phyloP scores from a whole-genome alignment of 164 flowering plant species.

The Piper longum region DNA sequence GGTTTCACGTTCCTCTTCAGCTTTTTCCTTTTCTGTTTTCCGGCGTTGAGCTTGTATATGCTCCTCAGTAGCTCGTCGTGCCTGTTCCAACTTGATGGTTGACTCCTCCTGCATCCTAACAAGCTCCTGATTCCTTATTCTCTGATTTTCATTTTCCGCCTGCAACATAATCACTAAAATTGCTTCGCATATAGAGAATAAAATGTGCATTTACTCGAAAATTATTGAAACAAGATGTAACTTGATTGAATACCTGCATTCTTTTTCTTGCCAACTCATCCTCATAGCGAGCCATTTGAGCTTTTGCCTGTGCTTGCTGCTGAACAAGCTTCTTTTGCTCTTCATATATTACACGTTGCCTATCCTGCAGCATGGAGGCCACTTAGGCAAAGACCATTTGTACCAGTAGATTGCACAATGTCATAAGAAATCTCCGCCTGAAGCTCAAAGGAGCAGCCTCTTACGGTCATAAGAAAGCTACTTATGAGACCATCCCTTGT shows the following conservation, averaged over 20 bases:
- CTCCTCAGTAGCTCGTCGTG: constrained; percentile 73
- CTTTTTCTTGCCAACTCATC: constrained; percentile 93
- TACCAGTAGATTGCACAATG: not conserved
- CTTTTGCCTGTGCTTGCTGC: constrained; percentile 73
- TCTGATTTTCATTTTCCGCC: constrained; percentile 85
- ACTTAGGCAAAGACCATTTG: not conserved
- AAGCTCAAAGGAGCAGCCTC: not conserved
- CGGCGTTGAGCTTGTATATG: constrained; percentile 81
- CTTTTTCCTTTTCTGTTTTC: constrained; percentile 77
- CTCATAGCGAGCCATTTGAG: constrained; percentile 70
- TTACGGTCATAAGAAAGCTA: too few relatives aligned
- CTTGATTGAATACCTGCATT: constrained; percentile 39
- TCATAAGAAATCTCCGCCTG: not conserved
- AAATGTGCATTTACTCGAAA: not conserved
- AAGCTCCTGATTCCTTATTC: constrained; percentile 67
- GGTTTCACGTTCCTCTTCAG: constrained; percentile 88
- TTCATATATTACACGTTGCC: constrained; percentile 56
- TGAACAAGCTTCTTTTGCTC: constrained; percentile 61
- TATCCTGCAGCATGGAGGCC: constrained; percentile 41
- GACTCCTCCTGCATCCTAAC: constrained; percentile 91
- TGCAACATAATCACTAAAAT: constrained; percentile 15
- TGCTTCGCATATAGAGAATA: not conserved
- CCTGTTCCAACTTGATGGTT: constrained; percentile 58
- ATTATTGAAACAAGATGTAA: too few relatives aligned
- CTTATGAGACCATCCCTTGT: too few relatives aligned